A percentile compares a stretch with the other conserved stretches of the same genome.
Evolutionary conservation across 1,284 basidiomycete genomes (phyloP).

Genomic region (Lentinus polychrous): DNA sequence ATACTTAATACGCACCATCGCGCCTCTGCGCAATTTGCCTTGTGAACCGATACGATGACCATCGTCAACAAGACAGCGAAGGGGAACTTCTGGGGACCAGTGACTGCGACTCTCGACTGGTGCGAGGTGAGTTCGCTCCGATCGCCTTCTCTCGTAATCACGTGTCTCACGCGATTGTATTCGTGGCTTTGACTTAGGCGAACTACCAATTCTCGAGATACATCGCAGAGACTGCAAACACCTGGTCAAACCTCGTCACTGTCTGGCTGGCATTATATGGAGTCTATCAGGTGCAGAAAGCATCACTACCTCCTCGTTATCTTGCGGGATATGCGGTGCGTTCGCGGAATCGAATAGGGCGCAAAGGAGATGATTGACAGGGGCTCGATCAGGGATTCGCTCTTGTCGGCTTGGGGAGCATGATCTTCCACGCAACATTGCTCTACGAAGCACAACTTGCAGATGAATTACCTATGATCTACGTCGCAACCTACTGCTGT

Average conservation of each 20-base stretch:
- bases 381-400: slow-evolving; percentile 41
- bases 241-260: slow-evolving; percentile 55
- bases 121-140: slow-evolving; percentile 44
- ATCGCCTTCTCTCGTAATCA: slow-evolving; percentile 5
- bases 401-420: slow-evolving; percentile 56
- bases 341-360: slow-evolving; percentile 9
- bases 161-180: slow-evolving; percentile 7
- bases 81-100: slow-evolving; percentile 43
- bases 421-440: slow-evolving; percentile 65
- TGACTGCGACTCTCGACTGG: slow-evolving; percentile 66
- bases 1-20: too few species aligned
- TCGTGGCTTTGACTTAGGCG: too few species aligned
- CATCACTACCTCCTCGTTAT: slow-evolving; percentile 46
- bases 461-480: slow-evolving; percentile 69
- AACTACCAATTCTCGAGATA: slow-evolving; percentile 69
- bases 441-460: slow-evolving; percentile 61
- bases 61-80: slow-evolving; percentile 7
- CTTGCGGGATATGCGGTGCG: slow-evolving; percentile 44
- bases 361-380: neutral
- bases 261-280: slow-evolving; percentile 44
- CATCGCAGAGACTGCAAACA: slow-evolving; percentile 62
- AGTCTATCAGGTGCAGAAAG: slow-evolving; percentile 26
- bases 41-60: neutral
- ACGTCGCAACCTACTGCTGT: slow-evolving; percentile 45
- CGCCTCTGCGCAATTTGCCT: too few species aligned